Conservation (phyloP, 176 grass and related monocot species). For the Rhynchospora breviuscula region DNA sequence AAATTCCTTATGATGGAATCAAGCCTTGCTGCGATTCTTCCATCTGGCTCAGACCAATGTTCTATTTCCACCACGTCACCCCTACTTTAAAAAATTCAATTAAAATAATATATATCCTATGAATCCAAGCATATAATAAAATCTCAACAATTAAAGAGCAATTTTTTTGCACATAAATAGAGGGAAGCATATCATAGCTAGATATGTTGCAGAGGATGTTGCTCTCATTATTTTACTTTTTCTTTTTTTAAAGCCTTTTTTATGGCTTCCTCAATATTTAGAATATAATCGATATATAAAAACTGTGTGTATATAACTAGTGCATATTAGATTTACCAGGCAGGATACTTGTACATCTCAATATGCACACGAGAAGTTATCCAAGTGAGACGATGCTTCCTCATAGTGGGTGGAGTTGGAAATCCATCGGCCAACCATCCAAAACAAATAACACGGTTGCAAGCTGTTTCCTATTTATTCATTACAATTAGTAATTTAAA, state of each 20-base stretch:
- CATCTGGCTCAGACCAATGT: neutral
- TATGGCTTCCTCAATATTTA: neutral
- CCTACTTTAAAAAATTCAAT: neutral
- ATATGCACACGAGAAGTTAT: neutral
- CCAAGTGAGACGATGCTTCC: neutral
- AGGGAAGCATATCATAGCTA: too few species aligned
- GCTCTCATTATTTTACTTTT: too few species aligned
- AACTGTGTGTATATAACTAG: too few species aligned
- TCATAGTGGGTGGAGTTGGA: neutral
- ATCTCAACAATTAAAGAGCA: neutral
- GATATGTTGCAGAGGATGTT: neutral
- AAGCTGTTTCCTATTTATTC: neutral
- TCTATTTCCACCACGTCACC: constrained; percentile 9
- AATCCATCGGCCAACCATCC: neutral
- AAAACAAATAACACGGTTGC: neutral
- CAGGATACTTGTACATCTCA: constrained; percentile 2
- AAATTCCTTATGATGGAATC: neutral
- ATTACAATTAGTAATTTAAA: neutral
- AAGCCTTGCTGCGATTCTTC: neutral
- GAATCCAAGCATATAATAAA: neutral
- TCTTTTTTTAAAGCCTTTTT: neutral
- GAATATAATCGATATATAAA: neutral
- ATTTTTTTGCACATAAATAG: too few species aligned
- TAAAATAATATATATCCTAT: too few species aligned
- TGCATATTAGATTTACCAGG: too few species aligned